Percentiles rank a stretch among this genome's conserved stretches.
These are phyloP conservation scores for Cordyceps fumosorosea DNA, from an alignment of 2,329 filamentous ascomycete species.

Conservation along the genomic window DNA sequence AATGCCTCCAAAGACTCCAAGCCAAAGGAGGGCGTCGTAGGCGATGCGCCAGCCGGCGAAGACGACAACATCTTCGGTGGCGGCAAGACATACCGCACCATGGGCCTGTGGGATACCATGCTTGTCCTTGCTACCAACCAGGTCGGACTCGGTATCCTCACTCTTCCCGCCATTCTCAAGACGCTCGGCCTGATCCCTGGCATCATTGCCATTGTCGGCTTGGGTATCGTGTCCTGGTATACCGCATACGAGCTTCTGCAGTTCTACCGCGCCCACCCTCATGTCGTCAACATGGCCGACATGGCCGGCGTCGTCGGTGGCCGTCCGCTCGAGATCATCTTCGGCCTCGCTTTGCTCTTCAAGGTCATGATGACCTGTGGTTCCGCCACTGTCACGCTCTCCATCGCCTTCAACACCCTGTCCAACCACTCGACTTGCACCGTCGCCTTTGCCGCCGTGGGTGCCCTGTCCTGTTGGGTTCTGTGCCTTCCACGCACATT, in stretches of 20 bases:
- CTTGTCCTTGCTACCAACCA: conserved; percentile 29
- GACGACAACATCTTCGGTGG: conserved; percentile 10
- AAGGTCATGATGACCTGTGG: conserved; percentile 68
- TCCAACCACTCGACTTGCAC: conserved; percentile 56
- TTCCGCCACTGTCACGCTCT: conserved; percentile 58
- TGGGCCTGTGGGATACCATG: conserved; percentile 28
- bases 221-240: conserved; percentile 58
- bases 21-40: conserved; percentile 2
- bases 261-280: conserved; percentile 61
- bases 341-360: conserved; percentile 57
- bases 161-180: conserved; percentile 64
- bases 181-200: conserved; percentile 62
- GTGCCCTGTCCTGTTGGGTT: conserved; percentile 54
- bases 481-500: conserved; percentile 64
- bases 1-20: conserved; percentile 8
- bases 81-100: conserved; percentile 27
- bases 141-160: conserved; percentile 46
- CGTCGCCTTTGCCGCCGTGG: conserved; percentile 57
- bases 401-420: conserved; percentile 64
- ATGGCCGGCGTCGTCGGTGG: conserved; percentile 51
- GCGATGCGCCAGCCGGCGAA: background rate
- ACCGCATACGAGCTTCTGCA: conserved; percentile 47
- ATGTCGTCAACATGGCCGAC: conserved; percentile 65
- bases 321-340: conserved; percentile 20
- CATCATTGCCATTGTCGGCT: conserved; percentile 60